A percentile compares a stretch with the other conserved stretches of the same genome.
Conservation (phyloP, 768 basidiomycete species). For the Filobasidium floriforme region DNA sequence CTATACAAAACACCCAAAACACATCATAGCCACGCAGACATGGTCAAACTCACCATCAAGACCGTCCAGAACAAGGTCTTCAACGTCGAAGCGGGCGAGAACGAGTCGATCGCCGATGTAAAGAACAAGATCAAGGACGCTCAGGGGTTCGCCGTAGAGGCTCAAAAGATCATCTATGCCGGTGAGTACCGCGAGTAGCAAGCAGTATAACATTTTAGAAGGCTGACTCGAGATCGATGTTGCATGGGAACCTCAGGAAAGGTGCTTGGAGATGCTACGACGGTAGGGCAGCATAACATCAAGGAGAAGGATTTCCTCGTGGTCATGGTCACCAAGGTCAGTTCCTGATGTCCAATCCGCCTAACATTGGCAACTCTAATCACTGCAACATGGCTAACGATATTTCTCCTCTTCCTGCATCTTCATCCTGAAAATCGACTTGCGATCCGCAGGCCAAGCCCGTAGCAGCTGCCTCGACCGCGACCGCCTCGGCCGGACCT, state of each 20-base stretch:
- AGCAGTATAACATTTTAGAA: too few species aligned
- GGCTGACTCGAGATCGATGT: background rate
- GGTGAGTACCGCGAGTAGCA: too few species aligned
- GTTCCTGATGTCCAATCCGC: conserved; percentile 30
- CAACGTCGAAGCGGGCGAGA: conserved; percentile 68
- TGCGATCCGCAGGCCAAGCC: conserved; percentile 43
- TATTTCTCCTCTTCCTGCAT: background rate
- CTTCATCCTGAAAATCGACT: background rate
- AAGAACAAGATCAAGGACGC: conserved; percentile 73
- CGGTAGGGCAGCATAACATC: conserved; percentile 76
- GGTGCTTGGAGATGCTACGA: conserved; percentile 79
- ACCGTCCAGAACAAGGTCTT: conserved; percentile 85
- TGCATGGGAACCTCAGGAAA: conserved; percentile 57
- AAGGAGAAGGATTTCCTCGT: conserved; percentile 99
- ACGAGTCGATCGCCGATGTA: conserved; percentile 66
- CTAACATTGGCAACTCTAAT: background rate
- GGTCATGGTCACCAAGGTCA: conserved; percentile 95
- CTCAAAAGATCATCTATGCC: conserved; percentile 91
- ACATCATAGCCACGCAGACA: conserved; percentile 12
- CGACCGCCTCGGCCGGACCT: conserved; percentile 42
- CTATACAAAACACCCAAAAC: too few species aligned
- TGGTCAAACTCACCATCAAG: conserved; percentile 90
- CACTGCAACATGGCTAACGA: background rate
- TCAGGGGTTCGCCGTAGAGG: conserved; percentile 65
- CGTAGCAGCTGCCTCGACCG: conserved; percentile 33